Base-by-base conservation (phyloP, 23 red algal species). In the Gracilaria domingensis region DNA sequence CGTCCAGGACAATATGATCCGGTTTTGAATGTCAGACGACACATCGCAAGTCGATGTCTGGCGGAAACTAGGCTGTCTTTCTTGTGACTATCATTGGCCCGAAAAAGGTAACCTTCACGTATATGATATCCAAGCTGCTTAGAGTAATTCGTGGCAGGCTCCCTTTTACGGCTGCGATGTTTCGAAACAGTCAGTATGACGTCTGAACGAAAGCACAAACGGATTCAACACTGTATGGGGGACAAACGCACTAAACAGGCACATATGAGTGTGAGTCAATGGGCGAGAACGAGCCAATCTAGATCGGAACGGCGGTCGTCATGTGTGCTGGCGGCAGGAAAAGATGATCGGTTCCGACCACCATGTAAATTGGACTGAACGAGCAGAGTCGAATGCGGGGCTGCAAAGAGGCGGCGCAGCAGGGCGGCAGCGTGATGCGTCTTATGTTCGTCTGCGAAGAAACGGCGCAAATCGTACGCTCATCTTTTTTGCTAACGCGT, bases 281-380 rank as follows among this genome's bases (percentile, higher is more conserved):
- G 20, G 84, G 84, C 18, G 84, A 88, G 28, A 88, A 75, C 5
- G 84, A 88, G 69, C 84, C 84, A 47, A 75, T 69, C 16, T 60
- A 50, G 35, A 88, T 8, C 26, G 78, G 53, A 64, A 88, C 53
- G 17, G 71, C 65, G 12, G 29, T 45, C 0, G 71, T n/a, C 26
- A 25, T 33, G 25, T 58, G 40, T 9, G 47, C 18, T 12, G 84
- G 84, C 9, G 84, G 64, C 30, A 11, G 67, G 14, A 75, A 18
- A 20, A 88, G 71, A 56, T 88, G 84, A 12, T 77, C 72, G 30
- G 42, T 77, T 30, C 36, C 50, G 72, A 77, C 72, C 23, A 45
- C 40, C 72, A 77, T 77, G 11, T 6, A 16, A 13, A 18, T 50
- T 32, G 13, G 32, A 34, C 17, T 37, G 64, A 32, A 9, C 11